Base-by-base conservation (phyloP, 2,329 filamentous ascomycete species). In the Mycosphaerella arachidis region DNA sequence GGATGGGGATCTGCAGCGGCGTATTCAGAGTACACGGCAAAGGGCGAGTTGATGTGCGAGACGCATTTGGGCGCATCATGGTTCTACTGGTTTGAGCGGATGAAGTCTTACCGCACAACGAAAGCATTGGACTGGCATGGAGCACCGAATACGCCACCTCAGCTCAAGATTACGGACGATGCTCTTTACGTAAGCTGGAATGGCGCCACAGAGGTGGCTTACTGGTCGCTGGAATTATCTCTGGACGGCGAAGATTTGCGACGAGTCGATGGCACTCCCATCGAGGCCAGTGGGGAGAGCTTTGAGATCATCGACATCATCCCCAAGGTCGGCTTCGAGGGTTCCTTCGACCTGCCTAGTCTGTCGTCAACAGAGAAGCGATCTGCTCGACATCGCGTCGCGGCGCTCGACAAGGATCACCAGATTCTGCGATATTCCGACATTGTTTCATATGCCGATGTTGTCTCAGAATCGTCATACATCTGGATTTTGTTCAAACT, bases 231-330 rank as follows among this genome's bases (percentile, higher is more conserved):
- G 12, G 71, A 75, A 37, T 67, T 63, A 30, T 43, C 56, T 16
- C 58, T 37, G 13, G 29, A 16, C 4, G n/a, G 10, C 27, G 30
- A 31, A 35, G 24, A 30, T 29, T 10, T 4, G 27, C 27, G n/a
- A 16, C n/a, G 8, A 31, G 4, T 1, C 7, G 20, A 40, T 6
- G 53, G 43, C 16, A 40, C 48, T 94, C 91, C 13, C 91, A 81
- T 63, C 86, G 86, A 48, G 91, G 89, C 56, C 92, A 83, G 75
- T 90, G 92, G 67, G 90, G 86, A 18, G 92, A 30, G 31, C 5
- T 64, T 63, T 16, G 52, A 60, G 30, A 61, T 45, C 24, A 56
- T 70, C 43, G 64, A 65, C 45, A 56, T 63, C n/a, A 50, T 66
- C 6, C 56, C 60, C 5, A 67, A 64, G 48, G 52, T 61, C 10